Base-by-base conservation (phyloP, 495 filamentous ascomycete genomes). In the Evernia prunastri region DNA sequence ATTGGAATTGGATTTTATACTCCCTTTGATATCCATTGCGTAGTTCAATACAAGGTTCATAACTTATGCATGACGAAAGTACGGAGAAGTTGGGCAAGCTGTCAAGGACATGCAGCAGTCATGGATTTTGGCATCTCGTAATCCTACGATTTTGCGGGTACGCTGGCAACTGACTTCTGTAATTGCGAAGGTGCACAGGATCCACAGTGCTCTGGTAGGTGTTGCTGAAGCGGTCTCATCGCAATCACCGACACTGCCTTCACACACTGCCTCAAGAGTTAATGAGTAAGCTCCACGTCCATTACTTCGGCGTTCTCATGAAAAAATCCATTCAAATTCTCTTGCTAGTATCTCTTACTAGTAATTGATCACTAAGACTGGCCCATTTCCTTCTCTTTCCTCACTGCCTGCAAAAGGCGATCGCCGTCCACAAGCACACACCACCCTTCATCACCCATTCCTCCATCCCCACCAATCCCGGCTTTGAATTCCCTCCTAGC, bases 341-440 rank as follows among this genome's bases (percentile, higher is more conserved):
- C n/a, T n/a, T 37, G 12, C 12, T 37, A 37, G 12, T 37, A 37
- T 37, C 12, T 29, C 8, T 23, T n/a, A 51, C 47, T 6, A 27
- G 47, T 29, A 11, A 25, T 27, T 51, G 47, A 29, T 53, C 49
- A 1, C 13, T 53, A 53, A 25, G 31, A 18, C 27, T 53, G 29
- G 25, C 47, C 27, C 13, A 27, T 56, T 53, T 58, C 31, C 53
- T 10, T 37, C 58, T 80, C 69, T 45, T 80, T 75, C 60, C 84
- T 87, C 40, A 86, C 88, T 40, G 75, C 77, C 64, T 81, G 78
- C 70, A 92, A 69, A 56, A 84, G 88, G 64, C 78, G 76, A 68
- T 95, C 91, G 2, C 92, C 92, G 79, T 96, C 89, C 17, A 96
- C 91, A 60, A 96, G 75, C 40, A 97, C 90, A 75, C 92, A 96